Evolutionary conservation across 768 basidiomycete genomes (phyloP).

Genomic region (Tulasnella sp.): DNA sequence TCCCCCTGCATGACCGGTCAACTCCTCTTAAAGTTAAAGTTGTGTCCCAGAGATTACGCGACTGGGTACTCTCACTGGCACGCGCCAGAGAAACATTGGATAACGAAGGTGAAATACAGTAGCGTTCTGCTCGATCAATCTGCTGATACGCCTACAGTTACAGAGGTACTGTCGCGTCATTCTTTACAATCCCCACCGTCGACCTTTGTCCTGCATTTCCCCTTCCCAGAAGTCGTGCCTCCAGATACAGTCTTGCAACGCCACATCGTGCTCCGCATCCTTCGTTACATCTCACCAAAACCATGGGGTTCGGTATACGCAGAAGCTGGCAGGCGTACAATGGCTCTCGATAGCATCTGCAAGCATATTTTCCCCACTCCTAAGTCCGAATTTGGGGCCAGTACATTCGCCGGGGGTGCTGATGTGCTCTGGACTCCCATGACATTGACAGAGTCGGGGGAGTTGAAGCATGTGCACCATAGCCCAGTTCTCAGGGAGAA

Average conservation of each 20-base stretch:
- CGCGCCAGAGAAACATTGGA: not conserved
- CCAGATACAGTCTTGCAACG: conserved; percentile 18
- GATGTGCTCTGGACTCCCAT: conserved; percentile 51
- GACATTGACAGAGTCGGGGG: not conserved
- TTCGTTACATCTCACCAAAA: conserved; percentile 58
- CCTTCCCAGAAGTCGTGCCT: conserved; percentile 14
- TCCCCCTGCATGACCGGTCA: no score
- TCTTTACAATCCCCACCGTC: conserved; percentile 32
- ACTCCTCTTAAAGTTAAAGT: no score
- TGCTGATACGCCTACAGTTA: no score
- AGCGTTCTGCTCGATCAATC: not conserved
- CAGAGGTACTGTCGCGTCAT: not conserved
- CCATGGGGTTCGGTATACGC: conserved; percentile 65
- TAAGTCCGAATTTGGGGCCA: conserved; percentile 21
- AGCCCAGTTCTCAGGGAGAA: conserved; percentile 20
- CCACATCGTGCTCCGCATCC: conserved; percentile 31
- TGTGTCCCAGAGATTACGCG: no score
- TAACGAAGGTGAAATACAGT: not conserved
- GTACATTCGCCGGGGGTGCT: conserved; percentile 42
- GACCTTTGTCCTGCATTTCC: conserved; percentile 23
- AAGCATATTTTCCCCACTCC: conserved; percentile 34
- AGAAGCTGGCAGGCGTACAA: conserved; percentile 42
- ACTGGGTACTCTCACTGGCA: no score
- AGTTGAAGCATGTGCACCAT: conserved; percentile 19
- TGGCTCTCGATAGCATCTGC: conserved; percentile 38